A percentile compares a stretch with the other conserved stretches of the same genome.
Conservation (phyloP, 371 early-diverging fungal species). For the Mucor saturninus region DNA sequence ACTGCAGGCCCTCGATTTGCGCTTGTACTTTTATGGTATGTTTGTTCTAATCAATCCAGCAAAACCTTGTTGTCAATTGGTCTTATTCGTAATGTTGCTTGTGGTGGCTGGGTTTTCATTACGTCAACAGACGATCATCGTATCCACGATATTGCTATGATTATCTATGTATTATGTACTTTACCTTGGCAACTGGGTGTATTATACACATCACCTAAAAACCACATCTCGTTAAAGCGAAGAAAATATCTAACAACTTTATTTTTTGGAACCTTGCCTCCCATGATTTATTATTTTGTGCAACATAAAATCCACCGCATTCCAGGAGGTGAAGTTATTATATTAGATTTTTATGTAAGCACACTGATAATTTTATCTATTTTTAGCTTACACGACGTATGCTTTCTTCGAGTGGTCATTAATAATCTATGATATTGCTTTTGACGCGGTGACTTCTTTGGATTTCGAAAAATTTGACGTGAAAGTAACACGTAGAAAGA, state of each 20-base stretch:
- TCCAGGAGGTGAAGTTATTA: conserved; percentile 57
- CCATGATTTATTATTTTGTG: conserved; percentile 77
- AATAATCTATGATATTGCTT: conserved; percentile 79
- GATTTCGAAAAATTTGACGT: conserved; percentile 67
- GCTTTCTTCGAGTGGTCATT: conserved; percentile 87
- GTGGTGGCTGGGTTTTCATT: conserved; percentile 83
- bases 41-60: conserved; percentile 48
- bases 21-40: conserved; percentile 69
- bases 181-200: conserved; percentile 76
- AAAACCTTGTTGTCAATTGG: conserved; percentile 66
- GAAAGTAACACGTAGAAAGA: conserved; percentile 2
- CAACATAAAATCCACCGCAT: conserved; percentile 76
- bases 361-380: neutral
- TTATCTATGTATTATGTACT: conserved; percentile 71
- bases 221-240: conserved; percentile 32
- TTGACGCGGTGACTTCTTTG: conserved; percentile 70
- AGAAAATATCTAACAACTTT: conserved; percentile 41
- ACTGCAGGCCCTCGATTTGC: conserved; percentile 71
- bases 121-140: conserved; percentile 81
- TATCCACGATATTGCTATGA: conserved; percentile 80
- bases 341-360: neutral
- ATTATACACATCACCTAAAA: conserved; percentile 38
- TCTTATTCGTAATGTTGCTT: conserved; percentile 69
- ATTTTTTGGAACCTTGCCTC: conserved; percentile 72
- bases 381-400: conserved; percentile 74